Evolutionary conservation across 1,284 basidiomycete species (phyloP), one percentile per base, ranked within the genome.

Genomic region (Wolfiporia cocos): DNA sequence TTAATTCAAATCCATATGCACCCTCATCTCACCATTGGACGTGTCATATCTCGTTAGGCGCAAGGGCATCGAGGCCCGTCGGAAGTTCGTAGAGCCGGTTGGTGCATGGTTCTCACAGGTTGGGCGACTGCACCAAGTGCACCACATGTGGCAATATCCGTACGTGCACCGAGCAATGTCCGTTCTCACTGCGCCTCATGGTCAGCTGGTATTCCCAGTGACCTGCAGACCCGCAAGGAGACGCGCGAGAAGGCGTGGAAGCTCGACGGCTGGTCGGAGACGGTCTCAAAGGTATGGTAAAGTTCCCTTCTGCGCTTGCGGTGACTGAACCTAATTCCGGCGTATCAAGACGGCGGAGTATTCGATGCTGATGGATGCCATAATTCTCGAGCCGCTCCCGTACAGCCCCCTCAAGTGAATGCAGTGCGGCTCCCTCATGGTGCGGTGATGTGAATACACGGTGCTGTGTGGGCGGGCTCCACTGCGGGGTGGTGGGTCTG

Each of bases 31-130:
- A 33, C 39, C 20, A 39, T 49, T 19, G 7, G 26, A 14, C 35
- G 3, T 43, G 38, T 46, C 34, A 30, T 43, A 29, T 12, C 34
- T 44, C 40, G 29, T 23, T 50, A 90, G 86, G 86, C 78, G 89
- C 45, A 76, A 73, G 59, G 92, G 92, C 4, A 86, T 94, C 43
- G 92, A 94, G 61, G 92, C 90, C 12, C 79, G 92, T 45, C 73
- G 81, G 53, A 82, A 86, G 62, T 86, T 87, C 55, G 81, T 91
- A 10, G 76, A 80, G 44, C 93, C 93, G 18, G 81, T 94, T 9
- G 93, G 92, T 34, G 92, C 92, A 12, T 96, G 92, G 89, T 96
- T 93, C 66, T 85, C 87, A 33, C 93, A 96, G 65, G 75, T 94
- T 34, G 93, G 94, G 34, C 76, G 85, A 42, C 69, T 95, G 41